Evolutionary conservation across 768 basidiomycete genomes (phyloP), one percentile per base, ranked within the genome.

Genomic region (Auricularia auricula-judae): DNA sequence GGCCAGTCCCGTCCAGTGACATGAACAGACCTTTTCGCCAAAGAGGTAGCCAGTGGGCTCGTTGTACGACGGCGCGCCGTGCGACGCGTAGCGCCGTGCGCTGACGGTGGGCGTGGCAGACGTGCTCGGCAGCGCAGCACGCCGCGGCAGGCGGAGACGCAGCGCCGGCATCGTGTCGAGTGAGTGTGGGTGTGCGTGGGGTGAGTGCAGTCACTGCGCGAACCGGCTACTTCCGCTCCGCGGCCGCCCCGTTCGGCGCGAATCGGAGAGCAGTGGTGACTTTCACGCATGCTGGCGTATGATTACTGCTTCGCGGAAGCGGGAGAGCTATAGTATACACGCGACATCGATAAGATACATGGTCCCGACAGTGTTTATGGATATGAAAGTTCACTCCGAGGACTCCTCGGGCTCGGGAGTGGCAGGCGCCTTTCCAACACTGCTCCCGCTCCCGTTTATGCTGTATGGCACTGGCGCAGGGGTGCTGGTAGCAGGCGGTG

Each of bases 31-130:
- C 84, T 91, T 90, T 80, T 97, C 94, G 68, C 87, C 87, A 67
- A 96, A 96, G 66, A 97, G 73, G 74, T 84, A 88, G 35, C 93
- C 93, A 5, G 86, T 85, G 51, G 93, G 93, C 67, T 93, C 91
- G 72, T 97, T 94, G 75, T 86, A 94, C 63, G 88, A 86, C 11
- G 91, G 89, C 33, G 88, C 86, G 62, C 84, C 88, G 62, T 67
- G 66, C 18, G 61, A 65, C 21, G 68, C 66, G 34, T 65, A 65
- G n/a, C 64, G 51, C 18, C 53, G 60, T 29, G 35, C 29, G 53
- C 53, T n/a, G 18, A 54, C 53, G 39, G 39, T 54, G 29, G n/a
- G 53, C 53, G 18, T 11, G 56, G 23, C 34, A 5, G 56, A 29
- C 16, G 29, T 29, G 56, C 56, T 59, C 3, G 56, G 47, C 47